Conservation (phyloP, 2,329 filamentous ascomycete species). For the Pseudopithomyces chartarum region DNA sequence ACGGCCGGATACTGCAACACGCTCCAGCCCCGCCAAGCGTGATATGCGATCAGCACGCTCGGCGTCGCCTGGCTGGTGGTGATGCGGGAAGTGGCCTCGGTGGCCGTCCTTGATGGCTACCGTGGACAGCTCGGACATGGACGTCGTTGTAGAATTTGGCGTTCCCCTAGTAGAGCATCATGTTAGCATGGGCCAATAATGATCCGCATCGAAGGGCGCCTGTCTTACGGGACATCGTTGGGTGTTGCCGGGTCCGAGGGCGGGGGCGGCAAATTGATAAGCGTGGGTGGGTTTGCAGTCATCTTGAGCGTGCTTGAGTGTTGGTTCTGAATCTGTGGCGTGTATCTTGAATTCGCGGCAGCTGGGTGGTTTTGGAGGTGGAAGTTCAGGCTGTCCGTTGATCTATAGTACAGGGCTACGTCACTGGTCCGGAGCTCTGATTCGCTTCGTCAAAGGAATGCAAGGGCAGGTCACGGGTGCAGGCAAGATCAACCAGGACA, state of each 20-base stretch:
- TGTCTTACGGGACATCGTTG: conserved; percentile 81
- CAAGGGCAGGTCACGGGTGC: conserved; percentile 16
- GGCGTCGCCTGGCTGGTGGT: conserved; percentile 76
- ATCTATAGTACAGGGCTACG: conserved; percentile 8
- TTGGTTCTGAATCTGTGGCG: conserved; percentile 6
- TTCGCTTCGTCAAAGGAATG: conserved; percentile 18
- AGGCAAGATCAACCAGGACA: not conserved
- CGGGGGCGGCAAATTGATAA: conserved; percentile 84
- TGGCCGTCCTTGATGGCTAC: conserved; percentile 97
- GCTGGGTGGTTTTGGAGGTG: conserved; percentile 4
- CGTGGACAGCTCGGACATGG: conserved; percentile 87
- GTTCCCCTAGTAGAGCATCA: conserved; percentile 68
- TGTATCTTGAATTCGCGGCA: not conserved
- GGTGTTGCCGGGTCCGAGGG: conserved; percentile 84
- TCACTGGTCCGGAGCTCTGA: conserved; percentile 13
- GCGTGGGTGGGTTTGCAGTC: conserved; percentile 60
- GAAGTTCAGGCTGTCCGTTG: conserved; percentile 1
- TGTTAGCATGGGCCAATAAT: conserved; percentile 18
- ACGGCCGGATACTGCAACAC: conserved; percentile 76
- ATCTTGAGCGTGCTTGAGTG: conserved; percentile 24
- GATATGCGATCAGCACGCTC: conserved; percentile 95
- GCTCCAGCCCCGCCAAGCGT: conserved; percentile 87
- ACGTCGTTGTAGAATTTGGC: conserved; percentile 89
- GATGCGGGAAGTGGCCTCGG: conserved; percentile 74
- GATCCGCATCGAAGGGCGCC: conserved; percentile 8